Evolutionary conservation across 2,329 filamentous ascomycete genomes (phyloP).

Genomic region (Blastomyces parvus): DNA sequence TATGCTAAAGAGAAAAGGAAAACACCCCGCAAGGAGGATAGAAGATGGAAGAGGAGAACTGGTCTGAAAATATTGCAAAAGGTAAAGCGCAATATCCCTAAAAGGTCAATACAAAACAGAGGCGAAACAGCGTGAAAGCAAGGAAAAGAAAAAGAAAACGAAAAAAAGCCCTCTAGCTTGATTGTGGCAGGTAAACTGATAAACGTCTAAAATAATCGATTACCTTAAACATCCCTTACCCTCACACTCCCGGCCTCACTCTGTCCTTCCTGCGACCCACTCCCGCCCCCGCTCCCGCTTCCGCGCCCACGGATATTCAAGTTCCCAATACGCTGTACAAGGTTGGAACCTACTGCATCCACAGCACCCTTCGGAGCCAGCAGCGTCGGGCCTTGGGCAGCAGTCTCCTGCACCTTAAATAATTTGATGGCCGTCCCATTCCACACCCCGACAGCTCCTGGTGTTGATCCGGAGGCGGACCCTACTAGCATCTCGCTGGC

Average conservation of each 20-base stretch:
- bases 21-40: background rate
- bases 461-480: slow-evolving; percentile 43
- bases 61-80: background rate
- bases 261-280: slow-evolving; percentile 26
- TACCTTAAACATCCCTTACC: slow-evolving; percentile 28
- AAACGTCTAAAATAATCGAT: slow-evolving; percentile 1
- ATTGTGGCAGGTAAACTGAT: background rate
- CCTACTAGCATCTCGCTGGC: slow-evolving; percentile 69
- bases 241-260: slow-evolving; percentile 24
- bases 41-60: background rate
- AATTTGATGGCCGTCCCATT: slow-evolving; percentile 80
- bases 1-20: background rate
- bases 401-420: slow-evolving; percentile 81
- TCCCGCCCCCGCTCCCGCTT: slow-evolving; percentile 8
- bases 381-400: slow-evolving; percentile 67
- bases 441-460: slow-evolving; percentile 86
- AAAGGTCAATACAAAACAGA: background rate
- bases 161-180: background rate
- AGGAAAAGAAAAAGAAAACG: too few species aligned
- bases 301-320: slow-evolving; percentile 57
- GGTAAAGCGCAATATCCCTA: background rate
- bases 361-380: slow-evolving; percentile 82
- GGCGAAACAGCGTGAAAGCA: background rate
- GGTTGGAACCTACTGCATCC: slow-evolving; percentile 82
- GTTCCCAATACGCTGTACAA: slow-evolving; percentile 76